Conservation (phyloP, 192 early-diverging fungal species). For the Chytriomyces confervae region DNA sequence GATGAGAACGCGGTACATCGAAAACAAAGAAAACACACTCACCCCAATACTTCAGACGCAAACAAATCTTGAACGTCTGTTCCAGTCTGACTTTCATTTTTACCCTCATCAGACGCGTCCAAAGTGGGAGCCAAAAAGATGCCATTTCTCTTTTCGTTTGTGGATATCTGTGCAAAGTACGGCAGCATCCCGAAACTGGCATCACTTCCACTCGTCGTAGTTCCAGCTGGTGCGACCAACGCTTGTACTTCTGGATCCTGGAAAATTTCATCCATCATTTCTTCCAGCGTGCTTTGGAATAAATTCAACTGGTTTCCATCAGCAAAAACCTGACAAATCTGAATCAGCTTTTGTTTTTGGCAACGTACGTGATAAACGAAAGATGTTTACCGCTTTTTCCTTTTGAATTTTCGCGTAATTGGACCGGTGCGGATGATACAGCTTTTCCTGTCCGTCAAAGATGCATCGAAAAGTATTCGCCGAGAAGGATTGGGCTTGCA, state of each 20-base stretch:
- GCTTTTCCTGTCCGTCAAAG: constrained; percentile 38
- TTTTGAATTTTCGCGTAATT: constrained; percentile 13
- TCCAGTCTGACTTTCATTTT: no score
- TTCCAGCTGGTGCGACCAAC: constrained; percentile 5
- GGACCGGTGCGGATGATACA: constrained; percentile 33
- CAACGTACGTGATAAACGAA: not conserved
- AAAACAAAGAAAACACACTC: not conserved
- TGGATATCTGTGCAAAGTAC: constrained; percentile 46
- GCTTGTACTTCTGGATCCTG: constrained; percentile 45
- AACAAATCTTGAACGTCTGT: no score
- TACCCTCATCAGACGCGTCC: no score
- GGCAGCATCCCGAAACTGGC: constrained; percentile 32
- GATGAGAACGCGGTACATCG: not conserved
- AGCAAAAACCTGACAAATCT: constrained; percentile 17
- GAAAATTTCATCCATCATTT: constrained; percentile 45
- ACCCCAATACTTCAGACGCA: not conserved
- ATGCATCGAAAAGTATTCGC: constrained; percentile 39
- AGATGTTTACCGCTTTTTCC: not conserved
- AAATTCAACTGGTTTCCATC: constrained; percentile 3
- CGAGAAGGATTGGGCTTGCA: constrained; percentile 35
- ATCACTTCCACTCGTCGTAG: not conserved
- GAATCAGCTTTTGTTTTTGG: constrained; percentile 21
- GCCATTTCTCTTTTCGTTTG: constrained; percentile 24
- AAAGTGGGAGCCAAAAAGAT: constrained; percentile 8
- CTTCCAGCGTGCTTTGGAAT: not conserved